These are phyloP conservation scores for Diaporthe vaccinii DNA, from an alignment of 2,329 filamentous ascomycete species.

Conservation along the genomic window DNA sequence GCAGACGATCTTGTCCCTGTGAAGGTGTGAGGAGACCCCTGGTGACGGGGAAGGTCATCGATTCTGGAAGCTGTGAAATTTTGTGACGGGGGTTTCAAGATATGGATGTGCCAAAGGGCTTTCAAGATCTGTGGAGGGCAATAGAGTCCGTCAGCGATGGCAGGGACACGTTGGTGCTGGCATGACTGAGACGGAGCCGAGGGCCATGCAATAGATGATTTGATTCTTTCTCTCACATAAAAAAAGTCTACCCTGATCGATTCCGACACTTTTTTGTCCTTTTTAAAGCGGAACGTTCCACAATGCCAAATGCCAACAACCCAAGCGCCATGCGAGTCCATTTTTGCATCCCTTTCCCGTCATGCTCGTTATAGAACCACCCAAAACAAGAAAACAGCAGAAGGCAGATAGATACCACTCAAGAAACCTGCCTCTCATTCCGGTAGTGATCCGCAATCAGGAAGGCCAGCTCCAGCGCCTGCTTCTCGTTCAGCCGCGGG, in stretches of 20 bases:
- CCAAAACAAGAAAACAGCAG: not conserved
- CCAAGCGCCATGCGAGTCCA: conserved; percentile 21
- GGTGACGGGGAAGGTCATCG: not conserved
- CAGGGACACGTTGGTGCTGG: not conserved
- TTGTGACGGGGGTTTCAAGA: not conserved
- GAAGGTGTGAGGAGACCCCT: conserved; percentile 39
- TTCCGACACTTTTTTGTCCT: not conserved
- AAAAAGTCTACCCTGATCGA: not conserved
- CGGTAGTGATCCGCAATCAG: conserved; percentile 86
- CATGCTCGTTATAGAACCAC: not conserved
- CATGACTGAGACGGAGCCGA: not conserved
- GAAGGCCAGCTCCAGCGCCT: conserved; percentile 95
- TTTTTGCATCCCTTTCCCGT: not conserved
- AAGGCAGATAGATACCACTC: not conserved
- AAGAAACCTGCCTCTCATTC: conserved; percentile 48
- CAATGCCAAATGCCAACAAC: conserved; percentile 8
- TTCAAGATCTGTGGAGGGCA: not conserved
- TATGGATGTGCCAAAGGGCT: not conserved
- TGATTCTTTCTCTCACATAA: not conserved
- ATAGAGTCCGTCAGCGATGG: conserved; percentile 20
- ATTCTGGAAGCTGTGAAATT: conserved; percentile 36
- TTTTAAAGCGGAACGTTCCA: not conserved
- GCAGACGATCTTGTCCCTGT: conserved; percentile 64
- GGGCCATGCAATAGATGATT: conserved; percentile 19
- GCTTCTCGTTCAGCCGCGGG: conserved; percentile 95